These are phyloP conservation scores for Raphidocelis subcapitata DNA, from an alignment of 139 green algal genomes.

Conservation along the genomic window DNA sequence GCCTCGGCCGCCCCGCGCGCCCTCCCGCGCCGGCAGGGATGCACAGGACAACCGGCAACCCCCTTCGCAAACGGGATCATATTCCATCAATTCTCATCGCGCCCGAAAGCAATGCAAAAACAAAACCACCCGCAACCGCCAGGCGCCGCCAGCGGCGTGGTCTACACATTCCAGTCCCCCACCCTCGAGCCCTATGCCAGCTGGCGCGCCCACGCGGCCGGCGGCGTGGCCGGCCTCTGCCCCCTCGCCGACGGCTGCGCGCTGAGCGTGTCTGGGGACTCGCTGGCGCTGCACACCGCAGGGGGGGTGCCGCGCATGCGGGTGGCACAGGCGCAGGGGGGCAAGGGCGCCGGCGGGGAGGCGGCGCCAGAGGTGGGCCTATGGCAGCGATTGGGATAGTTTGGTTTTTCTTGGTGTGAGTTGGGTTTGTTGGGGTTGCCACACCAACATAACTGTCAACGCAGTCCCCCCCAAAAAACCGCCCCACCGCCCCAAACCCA, in stretches of 20 bases:
- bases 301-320: slow-evolving; percentile 33
- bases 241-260: slow-evolving; percentile 41
- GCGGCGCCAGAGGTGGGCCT: background rate
- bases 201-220: slow-evolving; percentile 35
- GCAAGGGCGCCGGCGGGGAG: slow-evolving; percentile 10
- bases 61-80: too few relatives aligned
- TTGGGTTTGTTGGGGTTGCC: too few relatives aligned
- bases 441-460: too few relatives aligned
- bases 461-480: too few relatives aligned
- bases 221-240: slow-evolving; percentile 36
- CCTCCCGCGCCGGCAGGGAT: too few relatives aligned
- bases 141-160: slow-evolving; percentile 18
- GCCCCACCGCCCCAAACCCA: too few relatives aligned
- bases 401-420: too few relatives aligned
- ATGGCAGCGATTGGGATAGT: too few relatives aligned
- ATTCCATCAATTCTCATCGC: too few relatives aligned
- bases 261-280: slow-evolving; percentile 33
- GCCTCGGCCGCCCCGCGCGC: too few relatives aligned
- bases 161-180: slow-evolving; percentile 42
- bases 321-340: background rate
- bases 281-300: slow-evolving; percentile 31
- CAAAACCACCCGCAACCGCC: background rate
- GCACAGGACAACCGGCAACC: too few relatives aligned
- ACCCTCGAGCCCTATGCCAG: slow-evolving; percentile 45
- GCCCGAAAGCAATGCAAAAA: too few relatives aligned